Evolutionary conservation across 2,329 filamentous ascomycete genomes (phyloP).

Genomic region (Dactylonectria estremocensis): DNA sequence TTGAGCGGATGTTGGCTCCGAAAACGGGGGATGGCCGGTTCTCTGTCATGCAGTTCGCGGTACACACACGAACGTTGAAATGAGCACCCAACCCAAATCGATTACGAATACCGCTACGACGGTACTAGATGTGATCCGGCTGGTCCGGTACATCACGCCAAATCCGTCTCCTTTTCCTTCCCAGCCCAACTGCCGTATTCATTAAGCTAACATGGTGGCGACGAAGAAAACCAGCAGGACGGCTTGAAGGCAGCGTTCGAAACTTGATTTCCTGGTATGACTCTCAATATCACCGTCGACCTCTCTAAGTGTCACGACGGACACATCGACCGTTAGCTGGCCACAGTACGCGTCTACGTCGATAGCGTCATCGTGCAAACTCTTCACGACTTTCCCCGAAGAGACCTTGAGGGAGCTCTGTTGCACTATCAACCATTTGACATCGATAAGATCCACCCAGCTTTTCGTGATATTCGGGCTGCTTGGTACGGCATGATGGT

Average conservation of each 20-base stretch:
- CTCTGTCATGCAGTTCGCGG: no score
- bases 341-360: not conserved
- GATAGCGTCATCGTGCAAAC: not conserved
- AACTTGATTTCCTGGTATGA: conserved; percentile 56
- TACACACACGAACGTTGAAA: no score
- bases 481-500: not conserved
- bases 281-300: conserved; percentile 62
- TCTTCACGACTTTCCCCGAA: not conserved
- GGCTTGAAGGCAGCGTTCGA: conserved; percentile 58
- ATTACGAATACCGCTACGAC: no score
- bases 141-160: no score
- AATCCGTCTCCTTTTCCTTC: no score
- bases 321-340: not conserved
- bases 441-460: not conserved
- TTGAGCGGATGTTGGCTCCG: no score
- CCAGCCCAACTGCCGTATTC: no score
- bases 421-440: not conserved
- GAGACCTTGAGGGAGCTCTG: not conserved
- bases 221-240: conserved; percentile 57
- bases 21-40: no score
- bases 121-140: no score
- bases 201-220: conserved; percentile 51
- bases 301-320: conserved; percentile 64
- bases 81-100: no score
- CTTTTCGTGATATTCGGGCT: not conserved